A percentile compares a stretch with the other conserved stretches of the same genome.
phyloP scores from a whole-genome alignment of 2,329 filamentous ascomycete species.

The Neospermospora avenae region DNA sequence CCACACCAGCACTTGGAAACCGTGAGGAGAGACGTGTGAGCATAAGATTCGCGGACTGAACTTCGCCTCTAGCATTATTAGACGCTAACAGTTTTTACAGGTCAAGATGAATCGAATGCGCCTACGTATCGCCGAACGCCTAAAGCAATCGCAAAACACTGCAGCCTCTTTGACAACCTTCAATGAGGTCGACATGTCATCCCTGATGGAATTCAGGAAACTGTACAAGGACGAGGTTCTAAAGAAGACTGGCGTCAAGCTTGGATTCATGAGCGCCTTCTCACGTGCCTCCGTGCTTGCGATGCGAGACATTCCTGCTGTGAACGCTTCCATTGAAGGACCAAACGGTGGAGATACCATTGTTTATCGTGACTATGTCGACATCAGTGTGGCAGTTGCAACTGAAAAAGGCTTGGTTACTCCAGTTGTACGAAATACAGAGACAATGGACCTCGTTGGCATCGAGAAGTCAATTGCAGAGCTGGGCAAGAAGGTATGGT shows the following conservation, averaged over 20 bases:
- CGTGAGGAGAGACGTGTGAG: slow-evolving; percentile 86
- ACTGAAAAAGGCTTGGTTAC: slow-evolving; percentile 98
- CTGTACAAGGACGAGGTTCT: slow-evolving; percentile 94
- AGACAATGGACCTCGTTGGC: slow-evolving; percentile 79
- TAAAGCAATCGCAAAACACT: slow-evolving; percentile 99
- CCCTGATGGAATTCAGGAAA: slow-evolving; percentile 94
- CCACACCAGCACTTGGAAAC: slow-evolving; percentile 55
- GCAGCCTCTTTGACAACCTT: slow-evolving; percentile 96
- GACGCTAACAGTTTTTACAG: slow-evolving; percentile 42
- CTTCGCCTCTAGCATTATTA: not conserved
- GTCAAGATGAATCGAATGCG: slow-evolving; percentile 99
- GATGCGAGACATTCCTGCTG: slow-evolving; percentile 89
- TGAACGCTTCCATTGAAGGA: slow-evolving; percentile 97
- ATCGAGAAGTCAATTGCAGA: slow-evolving; percentile 93
- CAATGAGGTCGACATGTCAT: slow-evolving; percentile 99
- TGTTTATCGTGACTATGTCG: slow-evolving; percentile 96
- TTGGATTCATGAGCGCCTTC: slow-evolving; percentile 99
- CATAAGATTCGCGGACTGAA: slow-evolving; percentile 15
- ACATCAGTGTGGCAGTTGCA: slow-evolving; percentile 94
- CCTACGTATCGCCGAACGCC: slow-evolving; percentile 89
- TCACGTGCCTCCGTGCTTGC: slow-evolving; percentile 84
- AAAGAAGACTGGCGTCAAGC: slow-evolving; percentile 94
- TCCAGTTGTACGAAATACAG: slow-evolving; percentile 90
- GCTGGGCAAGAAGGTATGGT: slow-evolving; percentile 82
- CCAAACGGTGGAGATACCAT: slow-evolving; percentile 95